Evolutionary conservation across 192 early-diverging fungal species (phyloP).

Genomic region (Fimicolochytrium jonesii): DNA sequence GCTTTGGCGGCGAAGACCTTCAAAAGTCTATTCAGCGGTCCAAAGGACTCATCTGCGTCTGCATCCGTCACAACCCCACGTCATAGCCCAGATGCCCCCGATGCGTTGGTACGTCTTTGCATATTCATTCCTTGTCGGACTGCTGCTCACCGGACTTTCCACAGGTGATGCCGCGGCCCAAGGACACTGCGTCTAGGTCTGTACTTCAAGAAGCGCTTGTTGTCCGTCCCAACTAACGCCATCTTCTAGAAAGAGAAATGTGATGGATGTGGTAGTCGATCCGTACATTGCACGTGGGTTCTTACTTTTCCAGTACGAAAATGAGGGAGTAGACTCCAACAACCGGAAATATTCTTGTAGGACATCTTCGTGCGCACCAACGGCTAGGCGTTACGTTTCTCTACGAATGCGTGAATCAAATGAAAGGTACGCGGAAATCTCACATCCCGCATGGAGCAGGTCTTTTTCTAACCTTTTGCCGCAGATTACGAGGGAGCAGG

Average conservation of each 20-base stretch:
- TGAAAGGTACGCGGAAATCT: conserved; percentile 22
- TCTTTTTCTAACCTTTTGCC: background rate
- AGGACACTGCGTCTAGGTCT: background rate
- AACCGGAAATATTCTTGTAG: conserved; percentile 3
- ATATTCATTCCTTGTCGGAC: too few species aligned
- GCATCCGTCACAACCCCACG: background rate
- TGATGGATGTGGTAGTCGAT: conserved; percentile 46
- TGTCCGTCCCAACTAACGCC: background rate
- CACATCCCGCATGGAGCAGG: background rate
- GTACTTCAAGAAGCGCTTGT: background rate
- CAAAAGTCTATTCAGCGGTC: background rate
- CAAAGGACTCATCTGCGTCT: background rate
- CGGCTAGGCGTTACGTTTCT: conserved; percentile 45
- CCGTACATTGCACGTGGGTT: conserved; percentile 25
- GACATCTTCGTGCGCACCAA: conserved; percentile 43
- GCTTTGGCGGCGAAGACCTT: background rate
- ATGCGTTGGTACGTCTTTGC: conserved; percentile 32
- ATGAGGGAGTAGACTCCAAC: background rate
- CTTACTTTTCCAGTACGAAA: background rate
- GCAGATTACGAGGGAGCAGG: conserved; percentile 40
- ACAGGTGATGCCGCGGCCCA: conserved; percentile 30
- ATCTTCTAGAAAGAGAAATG: background rate
- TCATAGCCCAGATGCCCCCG: conserved; percentile 17
- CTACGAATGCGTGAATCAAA: conserved; percentile 48
- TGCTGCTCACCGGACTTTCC: too few species aligned